These are phyloP conservation scores for Aspergillus eucalypticola DNA, from an alignment of 2,329 filamentous ascomycete species.

Conservation along the genomic window DNA sequence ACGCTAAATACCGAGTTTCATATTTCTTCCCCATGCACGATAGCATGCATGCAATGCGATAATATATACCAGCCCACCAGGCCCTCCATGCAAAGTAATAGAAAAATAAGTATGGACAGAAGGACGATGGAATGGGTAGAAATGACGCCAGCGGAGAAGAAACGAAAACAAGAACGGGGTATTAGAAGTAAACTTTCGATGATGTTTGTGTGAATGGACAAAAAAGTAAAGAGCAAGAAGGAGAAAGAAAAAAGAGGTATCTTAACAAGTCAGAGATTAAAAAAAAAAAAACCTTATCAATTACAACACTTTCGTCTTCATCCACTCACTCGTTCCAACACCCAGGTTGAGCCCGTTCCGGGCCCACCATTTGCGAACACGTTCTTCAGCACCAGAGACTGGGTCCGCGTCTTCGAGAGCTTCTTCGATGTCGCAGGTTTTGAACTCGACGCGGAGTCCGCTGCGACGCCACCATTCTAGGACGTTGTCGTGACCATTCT, in stretches of 20 bases:
- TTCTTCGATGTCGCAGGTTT: slow-evolving; percentile 93
- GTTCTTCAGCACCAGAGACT: slow-evolving; percentile 68
- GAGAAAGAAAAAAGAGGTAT: not conserved
- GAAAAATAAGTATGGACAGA: not conserved
- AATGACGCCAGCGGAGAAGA: slow-evolving; percentile 8
- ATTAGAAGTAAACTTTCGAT: slow-evolving; percentile 11
- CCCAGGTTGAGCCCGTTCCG: slow-evolving; percentile 78
- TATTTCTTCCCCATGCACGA: no score
- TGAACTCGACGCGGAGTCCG: slow-evolving; percentile 80
- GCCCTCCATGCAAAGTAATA: not conserved
- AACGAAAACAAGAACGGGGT: slow-evolving; percentile 8
- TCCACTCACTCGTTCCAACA: slow-evolving; percentile 83
- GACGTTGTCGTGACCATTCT: slow-evolving; percentile 79
- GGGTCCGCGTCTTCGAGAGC: slow-evolving; percentile 76
- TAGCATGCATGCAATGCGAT: no score
- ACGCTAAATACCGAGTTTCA: no score
- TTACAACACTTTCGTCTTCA: slow-evolving; percentile 73
- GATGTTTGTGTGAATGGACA: slow-evolving; percentile 2
- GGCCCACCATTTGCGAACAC: slow-evolving; percentile 84
- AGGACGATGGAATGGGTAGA: not conserved
- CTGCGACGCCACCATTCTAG: slow-evolving; percentile 86
- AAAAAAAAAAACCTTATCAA: slow-evolving; percentile 15
- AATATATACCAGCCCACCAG: no score
- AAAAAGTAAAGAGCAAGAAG: not conserved
- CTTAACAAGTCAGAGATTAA: not conserved